Conservation (phyloP, 1,284 basidiomycete species). For the Crocinoboletus sp. region DNA sequence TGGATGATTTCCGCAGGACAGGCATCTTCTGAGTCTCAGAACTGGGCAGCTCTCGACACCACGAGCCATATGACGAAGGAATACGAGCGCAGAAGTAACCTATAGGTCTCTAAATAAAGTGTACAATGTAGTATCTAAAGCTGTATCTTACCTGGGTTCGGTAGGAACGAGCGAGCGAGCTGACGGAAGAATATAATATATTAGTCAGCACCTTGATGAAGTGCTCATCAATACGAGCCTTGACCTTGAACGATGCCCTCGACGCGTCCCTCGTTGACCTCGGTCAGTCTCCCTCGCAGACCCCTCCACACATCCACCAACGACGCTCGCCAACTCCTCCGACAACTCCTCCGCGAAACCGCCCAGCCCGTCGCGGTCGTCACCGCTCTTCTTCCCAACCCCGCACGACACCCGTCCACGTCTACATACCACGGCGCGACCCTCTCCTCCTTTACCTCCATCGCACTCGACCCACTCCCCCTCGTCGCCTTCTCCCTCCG, state of each 20-base stretch:
- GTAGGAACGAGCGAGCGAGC: too few relatives aligned
- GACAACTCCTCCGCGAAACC: slow-evolving; percentile 47
- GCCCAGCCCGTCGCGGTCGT: slow-evolving; percentile 63
- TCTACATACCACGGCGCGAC: slow-evolving; percentile 76
- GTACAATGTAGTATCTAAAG: too few relatives aligned
- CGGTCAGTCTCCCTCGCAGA: not conserved
- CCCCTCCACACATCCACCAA: slow-evolving; percentile 8
- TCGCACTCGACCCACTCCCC: slow-evolving; percentile 83
- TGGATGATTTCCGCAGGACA: too few relatives aligned
- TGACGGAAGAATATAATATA: too few relatives aligned
- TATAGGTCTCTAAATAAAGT: too few relatives aligned
- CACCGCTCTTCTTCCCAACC: slow-evolving; percentile 42
- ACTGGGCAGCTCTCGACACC: too few relatives aligned
- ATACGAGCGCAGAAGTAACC: too few relatives aligned
- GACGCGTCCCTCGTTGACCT: not conserved
- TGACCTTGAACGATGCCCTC: not conserved
- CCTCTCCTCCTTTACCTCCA: slow-evolving; percentile 88
- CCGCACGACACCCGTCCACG: slow-evolving; percentile 2
- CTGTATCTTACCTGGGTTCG: too few relatives aligned
- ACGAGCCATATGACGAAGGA: too few relatives aligned
- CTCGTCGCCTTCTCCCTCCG: slow-evolving; percentile 85
- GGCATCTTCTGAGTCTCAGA: too few relatives aligned
- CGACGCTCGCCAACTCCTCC: slow-evolving; percentile 26
- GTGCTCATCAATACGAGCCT: not conserved
- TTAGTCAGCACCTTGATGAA: not conserved